Evolutionary conservation across 164 flowering plant genomes (phyloP).

Genomic region (Nymphaea thermarum): DNA sequence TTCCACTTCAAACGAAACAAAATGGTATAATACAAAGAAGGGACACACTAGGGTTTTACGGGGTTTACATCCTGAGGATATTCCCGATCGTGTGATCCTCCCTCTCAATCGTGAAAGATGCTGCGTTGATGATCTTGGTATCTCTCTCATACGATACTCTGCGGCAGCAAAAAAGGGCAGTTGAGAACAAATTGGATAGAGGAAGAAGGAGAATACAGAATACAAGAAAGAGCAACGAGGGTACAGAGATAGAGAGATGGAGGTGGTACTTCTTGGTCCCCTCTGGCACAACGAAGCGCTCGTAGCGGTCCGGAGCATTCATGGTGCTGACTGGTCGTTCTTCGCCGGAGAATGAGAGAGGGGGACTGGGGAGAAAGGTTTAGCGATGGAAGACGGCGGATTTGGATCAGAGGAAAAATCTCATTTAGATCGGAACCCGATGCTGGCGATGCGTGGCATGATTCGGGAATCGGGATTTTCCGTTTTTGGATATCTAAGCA

Average conservation of each 20-base stretch:
- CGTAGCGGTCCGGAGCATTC: constrained; percentile 93
- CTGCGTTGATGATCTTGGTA: constrained; percentile 97
- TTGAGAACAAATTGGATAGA: not conserved
- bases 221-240: not conserved
- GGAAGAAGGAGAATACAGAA: too few species aligned
- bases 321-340: constrained; percentile 12
- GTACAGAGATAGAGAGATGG: constrained; percentile 2
- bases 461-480: too few species aligned
- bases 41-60: not conserved
- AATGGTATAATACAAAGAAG: not conserved
- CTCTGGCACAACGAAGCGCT: constrained; percentile 89
- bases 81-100: constrained; percentile 96
- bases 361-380: not conserved
- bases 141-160: constrained; percentile 98
- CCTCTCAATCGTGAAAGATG: constrained; percentile 84
- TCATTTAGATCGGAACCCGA: too few species aligned
- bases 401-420: too few species aligned
- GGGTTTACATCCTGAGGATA: constrained; percentile 73
- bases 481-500: too few species aligned
- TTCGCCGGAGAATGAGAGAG: not conserved
- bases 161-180: not conserved
- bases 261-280: constrained; percentile 68
- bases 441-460: too few species aligned
- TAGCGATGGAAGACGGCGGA: too few species aligned
- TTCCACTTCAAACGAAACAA: not conserved